phyloP scores from a whole-genome alignment of 371 early-diverging fungal species.

The Mortierella sp. region DNA sequence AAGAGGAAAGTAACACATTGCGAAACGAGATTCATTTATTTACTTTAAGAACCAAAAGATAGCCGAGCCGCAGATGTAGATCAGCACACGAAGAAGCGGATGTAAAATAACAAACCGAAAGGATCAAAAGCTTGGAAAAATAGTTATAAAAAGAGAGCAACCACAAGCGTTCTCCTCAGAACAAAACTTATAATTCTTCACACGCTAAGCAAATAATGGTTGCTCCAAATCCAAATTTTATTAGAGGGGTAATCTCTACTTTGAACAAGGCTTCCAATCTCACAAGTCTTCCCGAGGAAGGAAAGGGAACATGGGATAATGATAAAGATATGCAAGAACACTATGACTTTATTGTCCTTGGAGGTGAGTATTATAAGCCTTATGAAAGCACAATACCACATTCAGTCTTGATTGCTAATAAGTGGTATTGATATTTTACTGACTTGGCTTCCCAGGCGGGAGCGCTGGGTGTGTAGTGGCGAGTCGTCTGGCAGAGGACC shows the following conservation, averaged over 20 bases:
- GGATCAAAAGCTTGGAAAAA: neutral
- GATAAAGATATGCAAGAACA: slow-evolving; percentile 28
- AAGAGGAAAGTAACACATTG: too few species aligned
- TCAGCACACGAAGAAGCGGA: too few species aligned
- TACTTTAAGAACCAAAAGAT: neutral
- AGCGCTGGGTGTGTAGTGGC: slow-evolving; percentile 48
- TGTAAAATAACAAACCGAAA: neutral
- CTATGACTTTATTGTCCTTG: slow-evolving; percentile 40
- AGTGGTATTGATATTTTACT: neutral
- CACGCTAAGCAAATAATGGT: slow-evolving; percentile 10
- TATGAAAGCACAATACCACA: neutral
- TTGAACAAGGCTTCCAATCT: slow-evolving; percentile 19
- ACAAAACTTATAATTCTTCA: neutral
- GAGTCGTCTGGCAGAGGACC: slow-evolving; percentile 44
- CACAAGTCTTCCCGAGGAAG: slow-evolving; percentile 24
- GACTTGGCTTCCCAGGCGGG: slow-evolving; percentile 20
- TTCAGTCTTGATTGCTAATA: neutral
- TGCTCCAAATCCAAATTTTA: slow-evolving; percentile 17
- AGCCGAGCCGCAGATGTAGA: neutral
- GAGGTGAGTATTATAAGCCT: slow-evolving; percentile 19
- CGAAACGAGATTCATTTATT: neutral
- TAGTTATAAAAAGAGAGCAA: neutral
- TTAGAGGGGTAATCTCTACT: slow-evolving; percentile 2
- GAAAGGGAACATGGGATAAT: slow-evolving; percentile 39
- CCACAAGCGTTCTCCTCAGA: neutral